phyloP scores from a whole-genome alignment of 2,329 filamentous ascomycete genomes.

The Plenodomus lindquistii region DNA sequence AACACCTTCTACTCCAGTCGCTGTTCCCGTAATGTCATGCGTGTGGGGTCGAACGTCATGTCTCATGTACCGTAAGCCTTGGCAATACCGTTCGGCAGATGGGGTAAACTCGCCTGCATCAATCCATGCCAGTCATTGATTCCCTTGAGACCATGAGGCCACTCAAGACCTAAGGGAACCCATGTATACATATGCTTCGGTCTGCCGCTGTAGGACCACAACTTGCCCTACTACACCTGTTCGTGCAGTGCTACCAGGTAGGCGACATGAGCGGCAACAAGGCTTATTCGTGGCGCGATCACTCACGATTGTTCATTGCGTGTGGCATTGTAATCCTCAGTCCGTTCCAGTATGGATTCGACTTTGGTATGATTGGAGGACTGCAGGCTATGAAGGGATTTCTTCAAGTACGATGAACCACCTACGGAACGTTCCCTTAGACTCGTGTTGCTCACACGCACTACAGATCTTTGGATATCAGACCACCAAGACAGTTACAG shows the following conservation, averaged over 20 bases:
- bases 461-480: slow-evolving; percentile 36
- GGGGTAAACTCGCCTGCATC: slow-evolving; percentile 26
- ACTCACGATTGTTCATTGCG: slow-evolving; percentile 53
- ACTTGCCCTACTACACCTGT: neutral
- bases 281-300: slow-evolving; percentile 38
- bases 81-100: slow-evolving; percentile 34
- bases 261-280: slow-evolving; percentile 24
- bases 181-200: neutral
- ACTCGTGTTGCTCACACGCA: neutral
- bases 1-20: slow-evolving; percentile 21
- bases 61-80: slow-evolving; percentile 8
- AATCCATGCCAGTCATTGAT: slow-evolving; percentile 19
- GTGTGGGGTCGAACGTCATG: slow-evolving; percentile 34
- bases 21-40: slow-evolving; percentile 5
- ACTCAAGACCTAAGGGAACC: slow-evolving; percentile 10
- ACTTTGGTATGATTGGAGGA: slow-evolving; percentile 58
- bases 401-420: slow-evolving; percentile 44
- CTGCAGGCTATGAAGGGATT: slow-evolving; percentile 58
- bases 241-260: neutral
- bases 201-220: neutral
- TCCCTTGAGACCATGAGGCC: slow-evolving; percentile 24
- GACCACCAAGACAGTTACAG: slow-evolving; percentile 36
- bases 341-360: slow-evolving; percentile 58
- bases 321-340: slow-evolving; percentile 54
- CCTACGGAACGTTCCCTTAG: too few relatives aligned